A percentile compares a stretch with the other conserved stretches of the same genome.
Evolutionary conservation across 768 basidiomycete species (phyloP).

Genomic region (Tephrocybe sp.): DNA sequence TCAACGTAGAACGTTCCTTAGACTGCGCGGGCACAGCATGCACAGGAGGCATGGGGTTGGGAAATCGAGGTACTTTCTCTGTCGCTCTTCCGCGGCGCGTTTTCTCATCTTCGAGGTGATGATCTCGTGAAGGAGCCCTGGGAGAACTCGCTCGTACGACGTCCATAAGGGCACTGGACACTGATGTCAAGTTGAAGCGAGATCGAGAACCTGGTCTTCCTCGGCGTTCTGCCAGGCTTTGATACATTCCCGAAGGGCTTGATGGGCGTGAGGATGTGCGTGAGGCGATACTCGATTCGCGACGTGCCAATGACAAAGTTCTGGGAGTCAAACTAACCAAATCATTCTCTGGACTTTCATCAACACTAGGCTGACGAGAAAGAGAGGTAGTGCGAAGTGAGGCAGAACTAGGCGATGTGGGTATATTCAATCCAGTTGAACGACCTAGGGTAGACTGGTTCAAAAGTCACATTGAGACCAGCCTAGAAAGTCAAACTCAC

Average conservation of each 20-base stretch:
- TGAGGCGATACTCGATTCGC: constrained; percentile 5
- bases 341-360: constrained; percentile 37
- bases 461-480: background rate
- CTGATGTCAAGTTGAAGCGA: constrained; percentile 51
- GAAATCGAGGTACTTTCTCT: constrained; percentile 22
- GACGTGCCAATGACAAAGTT: constrained; percentile 5
- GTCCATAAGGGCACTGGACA: constrained; percentile 47
- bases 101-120: constrained; percentile 17
- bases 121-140: constrained; percentile 19
- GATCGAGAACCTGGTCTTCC: constrained; percentile 33
- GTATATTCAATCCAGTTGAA: constrained; percentile 2
- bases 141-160: constrained; percentile 51
- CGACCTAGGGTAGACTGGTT: constrained; percentile 8
- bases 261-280: constrained; percentile 13
- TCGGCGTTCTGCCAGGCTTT: constrained; percentile 11
- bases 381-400: constrained; percentile 24
- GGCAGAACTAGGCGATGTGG: constrained; percentile 17
- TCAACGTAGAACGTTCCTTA: constrained; percentile 33
- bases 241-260: constrained; percentile 5
- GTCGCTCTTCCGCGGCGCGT: constrained; percentile 33
- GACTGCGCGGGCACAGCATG: constrained; percentile 14
- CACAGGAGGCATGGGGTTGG: constrained; percentile 1
- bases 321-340: constrained; percentile 15
- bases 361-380: constrained; percentile 40
- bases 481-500: constrained; percentile 15